Percentiles rank a stretch among this genome's conserved stretches.
Evolutionary conservation across 345 rosid genomes (phyloP).

Genomic region (Angophora floribunda): DNA sequence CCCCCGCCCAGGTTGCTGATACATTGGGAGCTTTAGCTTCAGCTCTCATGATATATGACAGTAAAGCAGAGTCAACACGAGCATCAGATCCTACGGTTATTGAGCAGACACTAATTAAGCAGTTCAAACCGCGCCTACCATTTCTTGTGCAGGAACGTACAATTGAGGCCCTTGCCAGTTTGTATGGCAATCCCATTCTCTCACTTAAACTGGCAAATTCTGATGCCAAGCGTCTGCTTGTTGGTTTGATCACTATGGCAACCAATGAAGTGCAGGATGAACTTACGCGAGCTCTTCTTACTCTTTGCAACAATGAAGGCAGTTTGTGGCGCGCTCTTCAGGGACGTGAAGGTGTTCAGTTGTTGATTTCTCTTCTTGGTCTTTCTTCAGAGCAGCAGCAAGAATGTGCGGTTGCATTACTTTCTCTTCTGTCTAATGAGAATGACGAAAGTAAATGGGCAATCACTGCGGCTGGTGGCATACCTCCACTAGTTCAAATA

Average conservation of each 20-base stretch:
- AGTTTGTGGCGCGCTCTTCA: conserved; percentile 93
- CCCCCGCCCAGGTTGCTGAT: conserved; percentile 92
- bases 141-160: conserved; percentile 98
- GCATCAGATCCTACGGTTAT: conserved; percentile 67
- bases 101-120: conserved; percentile 86
- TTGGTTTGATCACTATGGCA: conserved; percentile 98
- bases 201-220: conserved; percentile 67
- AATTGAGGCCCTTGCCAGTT: conserved; percentile 96
- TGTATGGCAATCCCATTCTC: conserved; percentile 86
- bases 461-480: conserved; percentile 99
- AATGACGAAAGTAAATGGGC: conserved; percentile 99
- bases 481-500: conserved; percentile 99
- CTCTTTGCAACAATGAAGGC: conserved; percentile 80
- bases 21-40: conserved; percentile 99
- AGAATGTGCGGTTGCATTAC: conserved; percentile 98
- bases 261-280: conserved; percentile 92
- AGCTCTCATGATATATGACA: conserved; percentile 98
- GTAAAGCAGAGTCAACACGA: conserved; percentile 72
- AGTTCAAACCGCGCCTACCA: conserved; percentile 78
- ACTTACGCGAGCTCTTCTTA: conserved; percentile 79
- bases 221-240: conserved; percentile 94
- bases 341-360: conserved; percentile 98
- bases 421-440: conserved; percentile 86
- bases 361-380: conserved; percentile 96
- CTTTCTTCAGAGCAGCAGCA: conserved; percentile 99